Evolutionary conservation across 164 flowering plant genomes (phyloP).

Genomic region (Hamamelis virginiana): DNA sequence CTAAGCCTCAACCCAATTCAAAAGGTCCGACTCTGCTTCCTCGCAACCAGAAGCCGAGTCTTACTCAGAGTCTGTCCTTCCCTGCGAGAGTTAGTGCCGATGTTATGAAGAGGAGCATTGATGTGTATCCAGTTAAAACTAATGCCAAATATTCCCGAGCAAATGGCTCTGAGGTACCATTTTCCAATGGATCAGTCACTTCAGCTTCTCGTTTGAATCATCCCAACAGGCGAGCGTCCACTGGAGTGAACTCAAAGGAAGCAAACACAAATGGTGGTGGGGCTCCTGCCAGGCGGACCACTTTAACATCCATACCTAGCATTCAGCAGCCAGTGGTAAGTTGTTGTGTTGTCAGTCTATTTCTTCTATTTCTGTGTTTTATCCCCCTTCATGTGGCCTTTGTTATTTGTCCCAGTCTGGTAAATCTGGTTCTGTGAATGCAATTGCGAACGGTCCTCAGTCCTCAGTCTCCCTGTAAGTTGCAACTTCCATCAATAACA

Average conservation of each 20-base stretch:
- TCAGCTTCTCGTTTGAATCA: conserved; percentile 24
- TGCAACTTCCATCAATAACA: neutral
- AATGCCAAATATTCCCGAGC: conserved; percentile 28
- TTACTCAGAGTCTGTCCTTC: conserved; percentile 68
- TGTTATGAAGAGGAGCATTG: conserved; percentile 54
- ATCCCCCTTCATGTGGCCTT: neutral
- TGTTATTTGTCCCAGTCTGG: conserved; percentile 28
- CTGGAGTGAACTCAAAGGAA: conserved; percentile 35
- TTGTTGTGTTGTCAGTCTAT: conserved; percentile 1
- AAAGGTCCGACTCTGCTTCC: conserved; percentile 34
- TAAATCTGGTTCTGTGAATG: conserved; percentile 34
- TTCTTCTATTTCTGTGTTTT: neutral
- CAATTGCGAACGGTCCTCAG: conserved; percentile 19
- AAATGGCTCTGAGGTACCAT: conserved; percentile 28
- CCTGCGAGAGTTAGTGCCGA: conserved; percentile 44
- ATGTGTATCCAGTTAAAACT: conserved; percentile 35
- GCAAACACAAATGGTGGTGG: conserved; percentile 19
- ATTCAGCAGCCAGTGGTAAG: conserved; percentile 39
- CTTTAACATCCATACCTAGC: conserved; percentile 32
- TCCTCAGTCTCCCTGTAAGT: conserved; percentile 45
- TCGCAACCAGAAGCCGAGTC: conserved; percentile 33
- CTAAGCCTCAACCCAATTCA: conserved; percentile 33
- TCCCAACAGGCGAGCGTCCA: conserved; percentile 29
- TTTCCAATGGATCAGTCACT: conserved; percentile 27
- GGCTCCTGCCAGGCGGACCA: conserved; percentile 18